Evolutionary conservation across 179 eudicot genomes (phyloP).

Genomic region (Amaranthus tricolor): DNA sequence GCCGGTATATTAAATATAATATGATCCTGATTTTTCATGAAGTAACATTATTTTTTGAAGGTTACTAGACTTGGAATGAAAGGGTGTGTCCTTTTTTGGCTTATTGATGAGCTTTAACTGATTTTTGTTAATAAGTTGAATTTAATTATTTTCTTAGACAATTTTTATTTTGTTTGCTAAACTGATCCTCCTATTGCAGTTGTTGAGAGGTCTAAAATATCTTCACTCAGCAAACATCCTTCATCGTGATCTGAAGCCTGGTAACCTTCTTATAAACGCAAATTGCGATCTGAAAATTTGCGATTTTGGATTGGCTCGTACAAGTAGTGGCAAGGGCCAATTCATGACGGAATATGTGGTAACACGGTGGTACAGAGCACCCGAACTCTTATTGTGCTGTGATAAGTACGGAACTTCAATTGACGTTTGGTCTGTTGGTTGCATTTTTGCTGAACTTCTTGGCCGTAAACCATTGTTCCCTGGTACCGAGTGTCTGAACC

Average conservation of each 20-base stretch:
- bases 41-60: too few species aligned
- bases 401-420: constrained; percentile 84
- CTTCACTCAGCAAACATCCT: constrained; percentile 84
- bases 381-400: constrained; percentile 74
- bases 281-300: constrained; percentile 83
- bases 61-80: too few species aligned
- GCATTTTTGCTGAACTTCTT: constrained; percentile 81
- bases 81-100: too few species aligned
- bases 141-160: too few species aligned
- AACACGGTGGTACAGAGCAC: constrained; percentile 85
- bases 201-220: constrained; percentile 77
- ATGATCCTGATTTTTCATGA: too few species aligned
- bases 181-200: constrained; percentile 29
- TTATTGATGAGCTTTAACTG: background rate
- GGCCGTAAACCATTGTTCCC: constrained; percentile 82
- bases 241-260: constrained; percentile 83
- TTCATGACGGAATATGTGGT: constrained; percentile 88
- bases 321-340: constrained; percentile 65
- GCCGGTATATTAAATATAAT: too few species aligned
- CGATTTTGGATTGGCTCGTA: constrained; percentile 80
- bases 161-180: background rate
- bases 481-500: constrained; percentile 77
- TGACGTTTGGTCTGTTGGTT: constrained; percentile 88
- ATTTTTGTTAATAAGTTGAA: background rate
- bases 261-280: constrained; percentile 77